phyloP scores from a whole-genome alignment of 176 grass and related monocot species.

The Musa itinerans region DNA sequence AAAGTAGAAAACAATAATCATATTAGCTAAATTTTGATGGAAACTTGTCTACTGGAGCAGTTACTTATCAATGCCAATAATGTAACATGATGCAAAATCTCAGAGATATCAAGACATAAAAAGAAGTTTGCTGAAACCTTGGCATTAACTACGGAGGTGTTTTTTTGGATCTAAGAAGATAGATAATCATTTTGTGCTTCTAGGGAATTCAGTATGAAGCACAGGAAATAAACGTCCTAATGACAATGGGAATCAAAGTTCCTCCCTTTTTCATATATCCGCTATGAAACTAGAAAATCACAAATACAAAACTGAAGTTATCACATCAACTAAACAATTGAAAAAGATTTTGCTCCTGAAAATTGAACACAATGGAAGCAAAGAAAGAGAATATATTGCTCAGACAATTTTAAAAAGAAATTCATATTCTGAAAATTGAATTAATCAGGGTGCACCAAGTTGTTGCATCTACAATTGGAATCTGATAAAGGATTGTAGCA shows the following conservation, averaged over 20 bases:
- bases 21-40: background rate
- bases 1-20: constrained; percentile 3
- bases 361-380: background rate
- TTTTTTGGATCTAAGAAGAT: too few relatives aligned
- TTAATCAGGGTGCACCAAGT: too few relatives aligned
- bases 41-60: background rate
- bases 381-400: background rate
- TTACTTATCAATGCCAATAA: background rate
- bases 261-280: background rate
- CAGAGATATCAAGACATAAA: too few relatives aligned
- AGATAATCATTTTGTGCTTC: too few relatives aligned
- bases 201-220: too few relatives aligned
- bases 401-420: background rate
- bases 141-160: too few relatives aligned
- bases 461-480: too few relatives aligned
- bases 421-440: background rate
- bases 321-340: background rate
- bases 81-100: too few relatives aligned
- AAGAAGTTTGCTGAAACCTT: too few relatives aligned
- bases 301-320: background rate
- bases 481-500: too few relatives aligned
- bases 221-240: too few relatives aligned
- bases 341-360: background rate
- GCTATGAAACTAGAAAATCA: background rate
- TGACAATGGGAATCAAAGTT: too few relatives aligned